Evolutionary conservation across 768 basidiomycete species (phyloP), one percentile per base, ranked within the genome.

Genomic region (Mycena vitilis): DNA sequence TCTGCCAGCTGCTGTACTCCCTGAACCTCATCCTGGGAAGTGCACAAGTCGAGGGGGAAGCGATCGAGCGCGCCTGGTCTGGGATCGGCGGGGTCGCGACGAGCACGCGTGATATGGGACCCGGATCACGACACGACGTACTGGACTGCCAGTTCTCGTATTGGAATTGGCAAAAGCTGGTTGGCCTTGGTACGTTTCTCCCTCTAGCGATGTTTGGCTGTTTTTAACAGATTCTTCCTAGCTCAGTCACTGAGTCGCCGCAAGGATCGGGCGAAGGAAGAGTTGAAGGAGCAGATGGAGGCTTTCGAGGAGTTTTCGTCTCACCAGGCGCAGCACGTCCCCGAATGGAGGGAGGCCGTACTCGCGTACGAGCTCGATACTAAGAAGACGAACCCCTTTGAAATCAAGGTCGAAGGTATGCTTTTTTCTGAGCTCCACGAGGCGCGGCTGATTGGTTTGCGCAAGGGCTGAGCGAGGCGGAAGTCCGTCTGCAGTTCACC

Each of bases 51-150:
- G 38, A 40, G 22, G 52, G 52, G 15, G 15, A 30, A 30, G 52
- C 30, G 30, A 34, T 53, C 16, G 30, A 36, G 25, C 16, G 52
- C 16, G 30, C 30, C 0, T 53, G 30, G 52, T 15, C 52, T 6
- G 36, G 30, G 0, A 52, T 75, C 12, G 79, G 79, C 38, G 52
- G 63, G 0, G 65, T 67, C 0, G 73, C 75, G 5, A 60, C 63
- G 1, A 78, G 75, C 48, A 80, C 76, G 0, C 60, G 71, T 4
- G 75, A 78, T 18, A 82, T 79, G 79, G 76, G 74, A 0, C 75
- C 75, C 0, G 75, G 76, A 0, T 52, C 69, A 2, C 59, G 72
- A 0, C 51, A 71, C 9, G 75, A 78, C 25, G 73, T 72, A 0
- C 20, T 82, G 2, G 76, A 81, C 36, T 49, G 66, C 16, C 68